These are phyloP conservation scores for Glycyrrhiza uralensis DNA, from an alignment of 306 rosid species.

Conservation along the genomic window DNA sequence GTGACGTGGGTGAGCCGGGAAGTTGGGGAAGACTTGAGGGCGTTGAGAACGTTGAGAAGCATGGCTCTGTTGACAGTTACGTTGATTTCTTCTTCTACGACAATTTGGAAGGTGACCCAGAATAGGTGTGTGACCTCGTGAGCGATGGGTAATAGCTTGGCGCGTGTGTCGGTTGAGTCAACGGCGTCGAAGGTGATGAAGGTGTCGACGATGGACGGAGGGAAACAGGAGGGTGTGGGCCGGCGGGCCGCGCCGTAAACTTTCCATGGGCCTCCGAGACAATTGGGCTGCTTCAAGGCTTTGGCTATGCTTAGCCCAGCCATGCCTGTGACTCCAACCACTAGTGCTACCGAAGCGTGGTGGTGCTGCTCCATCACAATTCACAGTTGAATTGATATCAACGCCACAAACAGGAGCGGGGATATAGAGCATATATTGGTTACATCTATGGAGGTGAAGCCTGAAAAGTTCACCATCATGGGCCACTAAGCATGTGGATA, in stretches of 20 bases:
- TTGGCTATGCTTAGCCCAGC: conserved; percentile 39
- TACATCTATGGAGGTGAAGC: too few relatives aligned
- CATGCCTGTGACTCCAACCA: conserved; percentile 38
- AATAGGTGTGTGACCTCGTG: conserved; percentile 37
- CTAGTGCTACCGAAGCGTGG: conserved; percentile 23
- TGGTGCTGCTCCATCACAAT: background rate
- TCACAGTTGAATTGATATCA: too few relatives aligned
- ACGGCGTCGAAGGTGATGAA: conserved; percentile 33
- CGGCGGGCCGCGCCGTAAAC: conserved; percentile 34
- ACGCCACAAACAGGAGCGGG: too few relatives aligned
- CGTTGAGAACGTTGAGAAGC: conserved; percentile 27
- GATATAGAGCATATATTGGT: too few relatives aligned
- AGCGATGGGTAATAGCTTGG: conserved; percentile 32
- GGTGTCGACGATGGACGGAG: conserved; percentile 23
- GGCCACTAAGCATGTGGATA: too few relatives aligned
- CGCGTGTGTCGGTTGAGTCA: background rate
- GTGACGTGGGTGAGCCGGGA: conserved; percentile 29
- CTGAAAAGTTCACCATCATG: too few relatives aligned
- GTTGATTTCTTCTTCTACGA: conserved; percentile 25
- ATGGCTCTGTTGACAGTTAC: conserved; percentile 8
- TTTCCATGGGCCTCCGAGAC: conserved; percentile 43
- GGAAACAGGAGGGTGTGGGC: conserved; percentile 21
- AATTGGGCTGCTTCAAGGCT: conserved; percentile 13
- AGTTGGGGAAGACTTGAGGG: background rate
- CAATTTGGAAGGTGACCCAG: conserved; percentile 27